Evolutionary conservation across 164 flowering plant species (phyloP).

Genomic region (Tinospora cordifolia): DNA sequence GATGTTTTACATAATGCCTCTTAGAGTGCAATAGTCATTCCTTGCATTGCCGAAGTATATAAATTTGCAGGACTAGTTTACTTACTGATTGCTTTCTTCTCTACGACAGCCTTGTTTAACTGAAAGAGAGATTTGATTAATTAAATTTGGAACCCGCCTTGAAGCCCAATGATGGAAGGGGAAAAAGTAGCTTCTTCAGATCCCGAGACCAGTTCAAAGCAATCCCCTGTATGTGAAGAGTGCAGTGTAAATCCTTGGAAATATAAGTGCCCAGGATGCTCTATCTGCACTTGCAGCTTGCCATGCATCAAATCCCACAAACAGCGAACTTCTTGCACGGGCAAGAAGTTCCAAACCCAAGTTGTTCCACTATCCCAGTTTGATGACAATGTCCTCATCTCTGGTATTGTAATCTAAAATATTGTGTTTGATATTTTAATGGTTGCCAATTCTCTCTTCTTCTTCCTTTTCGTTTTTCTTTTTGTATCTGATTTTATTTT

Average conservation of each 20-base stretch:
- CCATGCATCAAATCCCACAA: constrained; percentile 34
- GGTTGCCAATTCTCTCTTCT: not conserved
- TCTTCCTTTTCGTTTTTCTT: not conserved
- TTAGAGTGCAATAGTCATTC: too few relatives aligned
- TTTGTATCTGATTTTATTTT: not conserved
- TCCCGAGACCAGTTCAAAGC: constrained; percentile 7
- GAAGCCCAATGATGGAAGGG: constrained; percentile 10
- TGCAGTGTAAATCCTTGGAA: constrained; percentile 21
- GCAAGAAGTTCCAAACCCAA: constrained; percentile 21
- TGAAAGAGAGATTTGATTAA: not conserved
- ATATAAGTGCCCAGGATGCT: constrained; percentile 32
- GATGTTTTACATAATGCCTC: too few relatives aligned
- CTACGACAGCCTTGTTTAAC: not conserved
- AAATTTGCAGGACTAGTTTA: not conserved
- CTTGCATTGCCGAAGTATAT: too few relatives aligned
- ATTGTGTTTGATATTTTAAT: not conserved
- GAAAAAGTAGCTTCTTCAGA: constrained; percentile 5
- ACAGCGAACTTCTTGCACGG: constrained; percentile 22
- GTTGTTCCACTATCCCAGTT: constrained; percentile 28
- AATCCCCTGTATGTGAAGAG: constrained; percentile 20
- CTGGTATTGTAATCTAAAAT: constrained; percentile 14
- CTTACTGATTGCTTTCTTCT: not conserved
- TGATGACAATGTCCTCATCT: constrained; percentile 22
- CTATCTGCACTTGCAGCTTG: constrained; percentile 26
- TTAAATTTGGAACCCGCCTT: not conserved